phyloP scores from a whole-genome alignment of 768 basidiomycete species.

The Brasilioporus rufonigricans region DNA sequence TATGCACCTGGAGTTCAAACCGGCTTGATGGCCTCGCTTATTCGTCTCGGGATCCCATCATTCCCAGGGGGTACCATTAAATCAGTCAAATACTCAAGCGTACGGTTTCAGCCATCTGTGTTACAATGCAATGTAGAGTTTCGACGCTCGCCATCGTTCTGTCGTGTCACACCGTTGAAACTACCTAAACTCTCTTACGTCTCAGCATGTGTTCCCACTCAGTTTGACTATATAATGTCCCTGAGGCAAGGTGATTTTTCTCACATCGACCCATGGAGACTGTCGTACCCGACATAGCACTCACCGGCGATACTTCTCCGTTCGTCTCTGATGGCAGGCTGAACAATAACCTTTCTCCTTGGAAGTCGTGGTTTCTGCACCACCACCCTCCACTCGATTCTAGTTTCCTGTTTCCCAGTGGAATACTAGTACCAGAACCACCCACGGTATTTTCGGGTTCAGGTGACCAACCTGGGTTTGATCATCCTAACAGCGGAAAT shows the following conservation, averaged over 20 bases:
- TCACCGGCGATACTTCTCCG: not conserved
- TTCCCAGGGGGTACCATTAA: not conserved
- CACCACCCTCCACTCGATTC: not conserved
- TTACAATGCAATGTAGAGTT: not conserved
- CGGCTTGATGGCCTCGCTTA: not conserved
- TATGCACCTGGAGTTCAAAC: too few species aligned
- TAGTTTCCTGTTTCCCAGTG: too few species aligned
- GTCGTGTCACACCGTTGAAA: not conserved
- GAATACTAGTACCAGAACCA: not conserved
- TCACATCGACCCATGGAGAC: not conserved
- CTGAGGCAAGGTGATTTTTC: not conserved
- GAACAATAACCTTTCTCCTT: too few species aligned
- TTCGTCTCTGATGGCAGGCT: not conserved
- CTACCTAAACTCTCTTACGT: not conserved
- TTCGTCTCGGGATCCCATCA: not conserved
- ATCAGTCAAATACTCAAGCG: not conserved
- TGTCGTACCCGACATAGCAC: not conserved
- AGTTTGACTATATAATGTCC: not conserved
- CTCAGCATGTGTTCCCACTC: not conserved
- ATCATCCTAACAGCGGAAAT: not conserved
- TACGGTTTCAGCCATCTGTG: not conserved
- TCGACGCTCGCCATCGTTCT: not conserved
- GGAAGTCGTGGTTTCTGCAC: not conserved
- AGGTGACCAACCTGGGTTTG: not conserved
- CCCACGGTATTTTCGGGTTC: too few species aligned